Evolutionary conservation across 441 rosid genomes (phyloP).

Genomic region (Populus tomentosa): DNA sequence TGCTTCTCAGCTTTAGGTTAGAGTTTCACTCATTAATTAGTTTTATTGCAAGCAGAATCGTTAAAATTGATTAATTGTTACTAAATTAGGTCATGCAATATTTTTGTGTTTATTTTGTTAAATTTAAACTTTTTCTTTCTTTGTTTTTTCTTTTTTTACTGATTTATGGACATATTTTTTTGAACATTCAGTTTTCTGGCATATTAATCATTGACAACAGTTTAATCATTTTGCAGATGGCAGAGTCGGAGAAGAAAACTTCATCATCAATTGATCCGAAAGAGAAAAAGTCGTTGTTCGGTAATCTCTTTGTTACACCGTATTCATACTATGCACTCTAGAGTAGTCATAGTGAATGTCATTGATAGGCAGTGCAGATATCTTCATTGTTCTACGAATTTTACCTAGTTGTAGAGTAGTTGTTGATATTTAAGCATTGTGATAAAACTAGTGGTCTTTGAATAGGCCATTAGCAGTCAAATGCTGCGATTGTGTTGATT

Average conservation of each 20-base stretch:
- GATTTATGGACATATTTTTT: not conserved
- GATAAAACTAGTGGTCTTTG: slow-evolving; percentile 4
- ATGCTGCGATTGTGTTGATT: slow-evolving; percentile 4
- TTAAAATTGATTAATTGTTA: not conserved
- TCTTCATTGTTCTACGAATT: not conserved
- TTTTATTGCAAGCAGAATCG: not conserved
- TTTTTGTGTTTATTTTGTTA: not conserved
- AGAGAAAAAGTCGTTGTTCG: slow-evolving; percentile 50
- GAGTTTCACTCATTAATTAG: not conserved
- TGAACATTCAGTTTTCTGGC: not conserved
- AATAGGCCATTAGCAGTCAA: not conserved
- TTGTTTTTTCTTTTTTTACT: no score
- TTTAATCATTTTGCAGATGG: slow-evolving; percentile 39
- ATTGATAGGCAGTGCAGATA: not conserved
- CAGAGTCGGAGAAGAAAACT: slow-evolving; percentile 43
- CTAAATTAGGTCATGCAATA: not conserved
- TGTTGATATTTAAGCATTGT: not conserved
- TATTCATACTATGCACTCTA: not conserved
- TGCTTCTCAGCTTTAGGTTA: not conserved
- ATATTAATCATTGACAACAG: not conserved
- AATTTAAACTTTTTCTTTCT: not conserved
- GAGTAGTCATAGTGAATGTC: not conserved
- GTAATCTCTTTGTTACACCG: slow-evolving; percentile 28
- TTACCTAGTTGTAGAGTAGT: not conserved
- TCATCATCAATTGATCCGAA: slow-evolving; percentile 34